These are phyloP conservation scores for Euphorbia tirucalli DNA, from an alignment of 345 rosid genomes.

Conservation along the genomic window DNA sequence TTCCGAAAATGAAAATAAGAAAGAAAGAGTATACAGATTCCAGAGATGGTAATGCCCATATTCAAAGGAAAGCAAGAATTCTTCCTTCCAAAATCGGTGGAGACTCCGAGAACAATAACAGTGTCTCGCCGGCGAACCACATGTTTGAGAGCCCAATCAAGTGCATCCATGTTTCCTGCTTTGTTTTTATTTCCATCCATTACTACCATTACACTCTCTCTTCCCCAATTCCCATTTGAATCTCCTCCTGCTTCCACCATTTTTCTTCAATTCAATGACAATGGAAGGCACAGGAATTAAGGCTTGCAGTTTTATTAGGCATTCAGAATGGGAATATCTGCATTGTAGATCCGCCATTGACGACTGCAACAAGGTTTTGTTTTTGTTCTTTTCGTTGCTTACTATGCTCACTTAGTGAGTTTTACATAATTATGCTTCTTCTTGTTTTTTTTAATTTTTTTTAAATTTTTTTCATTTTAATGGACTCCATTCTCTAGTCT, in stretches of 20 bases:
- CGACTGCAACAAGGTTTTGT: conserved; percentile 6
- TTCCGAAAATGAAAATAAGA: too few species aligned
- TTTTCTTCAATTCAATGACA: not conserved
- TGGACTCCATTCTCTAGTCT: too few species aligned
- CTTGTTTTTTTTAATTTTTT: too few species aligned
- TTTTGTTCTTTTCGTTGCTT: conserved; percentile 8
- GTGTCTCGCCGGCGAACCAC: conserved; percentile 38
- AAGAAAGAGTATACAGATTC: conserved; percentile 25
- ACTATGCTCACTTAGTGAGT: not conserved
- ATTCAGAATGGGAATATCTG: not conserved
- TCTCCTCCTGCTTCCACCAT: conserved; percentile 1
- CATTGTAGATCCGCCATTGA: conserved; percentile 7
- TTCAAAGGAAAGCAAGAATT: conserved; percentile 37
- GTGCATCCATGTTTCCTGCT: conserved; percentile 34
- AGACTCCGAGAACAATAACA: conserved; percentile 41
- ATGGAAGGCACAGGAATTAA: not conserved
- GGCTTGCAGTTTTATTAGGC: not conserved
- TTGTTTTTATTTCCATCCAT: conserved; percentile 36
- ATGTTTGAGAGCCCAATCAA: conserved; percentile 50
- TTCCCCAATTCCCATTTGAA: not conserved
- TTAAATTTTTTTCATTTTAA: too few species aligned
- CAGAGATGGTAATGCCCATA: conserved; percentile 36
- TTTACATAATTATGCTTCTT: too few species aligned
- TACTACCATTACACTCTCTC: conserved; percentile 43
- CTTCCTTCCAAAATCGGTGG: conserved; percentile 32